Base-by-base conservation (phyloP, 202 grass and related monocot species). In the Panicum hallii region DNA sequence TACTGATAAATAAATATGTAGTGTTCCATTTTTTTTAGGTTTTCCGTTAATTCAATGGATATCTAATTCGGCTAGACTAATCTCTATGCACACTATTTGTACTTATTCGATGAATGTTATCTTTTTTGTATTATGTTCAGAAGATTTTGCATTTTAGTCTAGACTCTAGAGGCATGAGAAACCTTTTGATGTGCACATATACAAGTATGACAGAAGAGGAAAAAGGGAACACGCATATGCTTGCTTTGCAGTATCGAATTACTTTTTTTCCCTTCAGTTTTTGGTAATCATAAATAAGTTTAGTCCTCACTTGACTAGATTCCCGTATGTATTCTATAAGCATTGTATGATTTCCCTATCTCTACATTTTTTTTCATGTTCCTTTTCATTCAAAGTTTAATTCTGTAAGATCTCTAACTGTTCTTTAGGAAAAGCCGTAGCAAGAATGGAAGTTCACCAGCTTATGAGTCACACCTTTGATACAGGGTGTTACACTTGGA, bases 401-500 rank as follows among this genome's bases (percentile, higher is more conserved):
- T 53, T 54, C 10, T 79, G 57, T 41, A 78, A 72, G n/a, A 66
- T 72, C 70, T 54, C n/a, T 72, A 72, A 65, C 34, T 41, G 17
- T 58, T 81, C 76, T 55, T 70, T 30, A 61, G 57, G 70, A 6
- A 81, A 70, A 72, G 10, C 15, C 1, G 16, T 83, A 66, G 23
- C 16, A 81, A 67, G 65, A 83, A 88, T 7, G 41, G 22, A 64
- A 76, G 57, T 75, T 77, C 46, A 58, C 46, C 44, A 75, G 55
- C 76, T 86, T 79, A 68, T 54, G 42, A 88, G 52, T 53, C 45
- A 52, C 67, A 66, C 52, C 43, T 68, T 62, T 87, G 68, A 26
- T 79, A 62, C 74, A 99, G 96, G 91, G 96, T 65, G 96, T 99
- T 90, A 99, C 96, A 6, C 88, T 99, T 58, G 97, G 97, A 87